Percentiles rank a stretch among this genome's conserved stretches.
Evolutionary conservation across 1,139 yeast genomes (phyloP).

Genomic region (Scheffersomyces stambukii): DNA sequence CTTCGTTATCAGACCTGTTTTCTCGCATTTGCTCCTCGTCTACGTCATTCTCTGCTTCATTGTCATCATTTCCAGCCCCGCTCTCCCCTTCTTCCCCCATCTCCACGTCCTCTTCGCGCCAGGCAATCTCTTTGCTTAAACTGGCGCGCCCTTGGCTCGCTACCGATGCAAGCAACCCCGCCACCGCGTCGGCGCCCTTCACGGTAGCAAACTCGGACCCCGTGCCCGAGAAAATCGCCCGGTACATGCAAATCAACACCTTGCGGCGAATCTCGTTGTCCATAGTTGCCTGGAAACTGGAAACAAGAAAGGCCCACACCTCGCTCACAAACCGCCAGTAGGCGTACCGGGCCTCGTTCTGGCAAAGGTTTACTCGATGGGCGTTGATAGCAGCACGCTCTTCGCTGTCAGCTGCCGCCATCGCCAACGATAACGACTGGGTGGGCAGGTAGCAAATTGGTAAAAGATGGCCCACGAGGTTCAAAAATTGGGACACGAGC

Average conservation of each 20-base stretch:
- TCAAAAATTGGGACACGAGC: constrained; percentile 51
- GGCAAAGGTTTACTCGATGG: constrained; percentile 23
- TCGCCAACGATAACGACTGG: constrained; percentile 30
- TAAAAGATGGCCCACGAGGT: constrained; percentile 53
- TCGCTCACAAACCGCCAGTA: constrained; percentile 43
- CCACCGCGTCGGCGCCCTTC: constrained; percentile 26
- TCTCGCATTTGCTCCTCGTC: background rate
- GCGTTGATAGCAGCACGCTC: constrained; percentile 25
- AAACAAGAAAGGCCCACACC: constrained; percentile 58
- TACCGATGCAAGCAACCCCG: constrained; percentile 62
- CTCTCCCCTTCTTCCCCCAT: constrained; percentile 1
- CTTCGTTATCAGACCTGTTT: constrained; percentile 2
- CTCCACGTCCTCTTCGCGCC: constrained; percentile 8
- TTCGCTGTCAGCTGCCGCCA: constrained; percentile 19
- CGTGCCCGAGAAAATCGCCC: constrained; percentile 40
- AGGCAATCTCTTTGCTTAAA: constrained; percentile 15
- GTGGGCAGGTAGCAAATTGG: constrained; percentile 38
- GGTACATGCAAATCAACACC: constrained; percentile 52
- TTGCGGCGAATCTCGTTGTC: constrained; percentile 63
- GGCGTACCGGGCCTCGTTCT: constrained; percentile 20
- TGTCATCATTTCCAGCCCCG: constrained; percentile 10
- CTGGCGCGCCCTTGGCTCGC: constrained; percentile 52
- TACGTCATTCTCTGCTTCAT: constrained; percentile 5
- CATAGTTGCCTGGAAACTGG: constrained; percentile 72
- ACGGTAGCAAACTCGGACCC: constrained; percentile 17